A percentile compares a stretch with the other conserved stretches of the same genome.
phyloP scores from a whole-genome alignment of 768 basidiomycete genomes.

The Lepiota subincarnata region DNA sequence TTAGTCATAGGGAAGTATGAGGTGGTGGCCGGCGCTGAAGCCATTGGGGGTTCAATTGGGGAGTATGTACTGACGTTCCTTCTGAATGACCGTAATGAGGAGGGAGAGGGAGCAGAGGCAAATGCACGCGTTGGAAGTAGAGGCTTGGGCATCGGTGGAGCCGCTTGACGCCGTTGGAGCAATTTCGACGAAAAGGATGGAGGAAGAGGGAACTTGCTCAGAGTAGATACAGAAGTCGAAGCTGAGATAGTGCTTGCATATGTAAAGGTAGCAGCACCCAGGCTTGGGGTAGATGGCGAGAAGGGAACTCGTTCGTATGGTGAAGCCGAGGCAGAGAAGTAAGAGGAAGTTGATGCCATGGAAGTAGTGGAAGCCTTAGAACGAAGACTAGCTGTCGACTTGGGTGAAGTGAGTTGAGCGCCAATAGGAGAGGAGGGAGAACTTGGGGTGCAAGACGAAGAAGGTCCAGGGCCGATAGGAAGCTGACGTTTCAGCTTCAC shows the following conservation, averaged over 20 bases:
- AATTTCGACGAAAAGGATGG: slow-evolving; percentile 8
- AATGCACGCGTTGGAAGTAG: not conserved
- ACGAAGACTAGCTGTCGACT: not conserved
- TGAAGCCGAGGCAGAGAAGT: not conserved
- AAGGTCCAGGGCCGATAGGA: slow-evolving; percentile 4
- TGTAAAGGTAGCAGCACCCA: no score
- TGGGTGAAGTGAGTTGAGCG: not conserved
- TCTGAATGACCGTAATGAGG: no score
- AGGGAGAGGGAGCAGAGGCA: not conserved
- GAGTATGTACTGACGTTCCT: not conserved
- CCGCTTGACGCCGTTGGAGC: slow-evolving; percentile 2
- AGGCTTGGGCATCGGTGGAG: slow-evolving; percentile 2
- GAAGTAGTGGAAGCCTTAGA: not conserved
- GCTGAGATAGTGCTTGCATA: not conserved
- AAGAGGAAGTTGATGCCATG: not conserved
- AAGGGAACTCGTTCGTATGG: not conserved
- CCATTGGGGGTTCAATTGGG: not conserved
- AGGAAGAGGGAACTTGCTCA: slow-evolving; percentile 8
- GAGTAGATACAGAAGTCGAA: slow-evolving; percentile 7
- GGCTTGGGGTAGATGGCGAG: not conserved
- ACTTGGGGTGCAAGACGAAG: not conserved
- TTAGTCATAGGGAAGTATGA: not conserved
- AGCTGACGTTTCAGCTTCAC: not conserved
- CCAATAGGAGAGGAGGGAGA: no score
- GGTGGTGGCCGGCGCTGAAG: not conserved